A percentile compares a stretch with the other conserved stretches of the same genome.
Evolutionary conservation across 805 yeast genomes (phyloP).

Genomic region (Saccharomyces jurei): DNA sequence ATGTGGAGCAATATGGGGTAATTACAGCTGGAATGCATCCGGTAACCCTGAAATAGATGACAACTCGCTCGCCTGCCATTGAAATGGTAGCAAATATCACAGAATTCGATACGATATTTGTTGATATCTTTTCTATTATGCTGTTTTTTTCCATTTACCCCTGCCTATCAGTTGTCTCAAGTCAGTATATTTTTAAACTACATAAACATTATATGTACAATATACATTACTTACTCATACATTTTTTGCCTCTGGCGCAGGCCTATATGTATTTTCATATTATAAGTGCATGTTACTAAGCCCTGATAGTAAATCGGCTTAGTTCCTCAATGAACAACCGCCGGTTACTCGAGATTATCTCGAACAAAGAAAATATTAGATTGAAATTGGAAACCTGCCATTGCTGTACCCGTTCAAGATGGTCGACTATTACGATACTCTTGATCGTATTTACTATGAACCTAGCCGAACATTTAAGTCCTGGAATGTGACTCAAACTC

Average conservation of each 20-base stretch:
- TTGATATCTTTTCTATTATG: not conserved
- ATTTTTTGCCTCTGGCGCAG: not conserved
- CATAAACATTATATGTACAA: not conserved
- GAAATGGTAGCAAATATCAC: not conserved
- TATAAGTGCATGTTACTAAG: not conserved
- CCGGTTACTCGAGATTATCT: no score
- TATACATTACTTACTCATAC: not conserved
- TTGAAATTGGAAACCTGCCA: not conserved
- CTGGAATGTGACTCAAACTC: not conserved
- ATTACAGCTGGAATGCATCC: conserved; percentile 47
- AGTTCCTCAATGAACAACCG: not conserved
- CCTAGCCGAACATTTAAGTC: not conserved
- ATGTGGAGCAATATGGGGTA: conserved; percentile 64
- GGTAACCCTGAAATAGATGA: conserved; percentile 6
- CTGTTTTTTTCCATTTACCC: not conserved
- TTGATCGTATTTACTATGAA: no score
- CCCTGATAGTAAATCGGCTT: not conserved
- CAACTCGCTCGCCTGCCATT: conserved; percentile 21
- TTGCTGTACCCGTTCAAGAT: not conserved
- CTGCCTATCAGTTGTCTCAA: not conserved
- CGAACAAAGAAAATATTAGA: no score
- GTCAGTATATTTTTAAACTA: not conserved
- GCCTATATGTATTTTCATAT: not conserved
- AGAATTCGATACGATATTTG: no score
- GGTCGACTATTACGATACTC: not conserved